Evolutionary conservation across 352 stramenopile genomes (phyloP).

Genomic region (Pythium sukuiense): DNA sequence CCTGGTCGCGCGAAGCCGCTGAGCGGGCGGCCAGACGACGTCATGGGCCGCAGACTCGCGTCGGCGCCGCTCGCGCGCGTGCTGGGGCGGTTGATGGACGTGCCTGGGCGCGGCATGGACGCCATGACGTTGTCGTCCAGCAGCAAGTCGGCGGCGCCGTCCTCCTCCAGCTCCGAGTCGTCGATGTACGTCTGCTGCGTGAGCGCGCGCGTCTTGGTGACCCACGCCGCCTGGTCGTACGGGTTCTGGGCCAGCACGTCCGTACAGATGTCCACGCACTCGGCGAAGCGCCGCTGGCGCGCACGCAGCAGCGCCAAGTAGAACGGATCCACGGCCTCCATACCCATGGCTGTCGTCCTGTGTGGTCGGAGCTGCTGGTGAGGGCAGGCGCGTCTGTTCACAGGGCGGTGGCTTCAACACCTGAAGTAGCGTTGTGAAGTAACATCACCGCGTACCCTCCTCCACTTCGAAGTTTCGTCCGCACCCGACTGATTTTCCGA

Average conservation of each 20-base stretch:
- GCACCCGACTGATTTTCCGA: neutral
- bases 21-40: conserved; percentile 73
- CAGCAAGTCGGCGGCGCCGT: conserved; percentile 89
- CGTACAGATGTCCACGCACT: conserved; percentile 84
- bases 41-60: conserved; percentile 84
- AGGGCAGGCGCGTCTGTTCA: conserved; percentile 5
- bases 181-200: conserved; percentile 90
- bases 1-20: conserved; percentile 88
- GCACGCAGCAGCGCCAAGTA: conserved; percentile 82
- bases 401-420: conserved; percentile 16
- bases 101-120: conserved; percentile 83
- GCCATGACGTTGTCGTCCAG: conserved; percentile 93
- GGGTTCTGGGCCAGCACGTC: conserved; percentile 84
- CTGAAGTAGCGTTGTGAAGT: conserved; percentile 36
- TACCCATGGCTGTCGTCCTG: conserved; percentile 8
- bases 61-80: conserved; percentile 46
- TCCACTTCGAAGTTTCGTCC: neutral
- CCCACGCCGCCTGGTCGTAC: conserved; percentile 88
- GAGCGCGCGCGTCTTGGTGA: conserved; percentile 89
- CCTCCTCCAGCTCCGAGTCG: conserved; percentile 91
- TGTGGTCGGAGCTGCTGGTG: neutral
- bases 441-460: neutral
- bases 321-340: conserved; percentile 87
- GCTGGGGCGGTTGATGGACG: conserved; percentile 87
- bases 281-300: conserved; percentile 73